phyloP scores from a whole-genome alignment of 768 basidiomycete genomes.

The Rhodosporidiobolus odoratus region DNA sequence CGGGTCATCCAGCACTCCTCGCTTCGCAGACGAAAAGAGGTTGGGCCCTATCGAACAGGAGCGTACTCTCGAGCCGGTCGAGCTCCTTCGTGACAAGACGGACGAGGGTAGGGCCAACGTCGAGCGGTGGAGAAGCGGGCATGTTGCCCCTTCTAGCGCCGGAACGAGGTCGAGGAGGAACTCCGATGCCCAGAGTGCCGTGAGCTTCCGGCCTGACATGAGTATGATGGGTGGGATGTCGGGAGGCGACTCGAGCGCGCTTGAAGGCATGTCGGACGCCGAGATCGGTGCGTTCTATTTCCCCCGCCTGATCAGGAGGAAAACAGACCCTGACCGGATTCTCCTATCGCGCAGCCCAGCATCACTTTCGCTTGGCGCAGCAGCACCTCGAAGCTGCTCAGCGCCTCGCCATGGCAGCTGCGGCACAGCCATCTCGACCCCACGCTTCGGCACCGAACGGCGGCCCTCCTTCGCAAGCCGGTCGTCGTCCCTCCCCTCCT shows the following conservation, averaged over 20 bases:
- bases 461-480: neutral
- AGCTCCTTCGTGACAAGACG: neutral
- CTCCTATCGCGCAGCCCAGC: conserved; percentile 7
- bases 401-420: conserved; percentile 14
- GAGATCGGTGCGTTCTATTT: conserved; percentile 20
- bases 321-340: neutral
- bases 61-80: neutral
- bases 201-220: neutral
- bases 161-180: neutral
- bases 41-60: neutral
- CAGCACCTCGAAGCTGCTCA: conserved; percentile 34
- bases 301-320: too few species aligned
- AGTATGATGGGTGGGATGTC: neutral
- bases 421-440: neutral
- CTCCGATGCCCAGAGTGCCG: neutral
- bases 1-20: neutral
- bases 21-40: neutral
- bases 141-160: neutral
- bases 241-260: neutral
- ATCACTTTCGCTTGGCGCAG: conserved; percentile 27
- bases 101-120: neutral
- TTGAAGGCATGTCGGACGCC: conserved; percentile 15
- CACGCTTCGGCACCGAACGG: neutral
- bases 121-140: conserved; percentile 15
- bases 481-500: neutral